phyloP scores from a whole-genome alignment of 2,329 filamentous ascomycete species.

The Dactylellina cionopaga region DNA sequence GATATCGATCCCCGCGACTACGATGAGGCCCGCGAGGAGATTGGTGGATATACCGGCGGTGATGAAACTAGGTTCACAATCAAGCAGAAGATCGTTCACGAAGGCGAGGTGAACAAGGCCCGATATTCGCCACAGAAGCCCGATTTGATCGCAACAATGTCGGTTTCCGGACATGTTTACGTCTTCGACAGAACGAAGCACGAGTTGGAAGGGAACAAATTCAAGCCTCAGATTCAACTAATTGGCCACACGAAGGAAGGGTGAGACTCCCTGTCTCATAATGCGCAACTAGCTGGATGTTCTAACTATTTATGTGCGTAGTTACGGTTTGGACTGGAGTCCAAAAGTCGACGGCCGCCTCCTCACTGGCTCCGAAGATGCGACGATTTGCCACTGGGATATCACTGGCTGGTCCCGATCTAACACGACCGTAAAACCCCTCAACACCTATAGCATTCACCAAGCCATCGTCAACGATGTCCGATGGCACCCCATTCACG shows the following conservation, averaged over 20 bases:
- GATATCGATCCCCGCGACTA: constrained; percentile 82
- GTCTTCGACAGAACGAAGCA: constrained; percentile 98
- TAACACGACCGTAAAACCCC: constrained; percentile 75
- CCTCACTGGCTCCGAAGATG: constrained; percentile 90
- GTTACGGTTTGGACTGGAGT: constrained; percentile 90
- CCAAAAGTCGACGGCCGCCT: constrained; percentile 83
- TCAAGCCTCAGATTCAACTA: constrained; percentile 85
- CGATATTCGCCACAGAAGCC: constrained; percentile 98
- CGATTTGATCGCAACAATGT: constrained; percentile 93
- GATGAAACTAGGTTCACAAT: constrained; percentile 86
- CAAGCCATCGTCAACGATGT: constrained; percentile 94
- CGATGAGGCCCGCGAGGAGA: constrained; percentile 89
- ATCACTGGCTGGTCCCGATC: constrained; percentile 77
- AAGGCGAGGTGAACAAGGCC: constrained; percentile 97
- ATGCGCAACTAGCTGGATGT: background rate
- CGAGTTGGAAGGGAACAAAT: constrained; percentile 71
- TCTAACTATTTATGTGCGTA: constrained; percentile 8
- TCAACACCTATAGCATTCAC: constrained; percentile 80
- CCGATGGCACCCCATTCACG: constrained; percentile 88
- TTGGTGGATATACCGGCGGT: constrained; percentile 87
- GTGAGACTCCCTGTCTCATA: constrained; percentile 17
- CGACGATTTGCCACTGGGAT: constrained; percentile 92
- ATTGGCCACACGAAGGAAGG: constrained; percentile 87
- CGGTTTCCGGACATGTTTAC: constrained; percentile 84
- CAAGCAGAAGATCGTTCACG: constrained; percentile 94